These are phyloP conservation scores for Peniophora sp. DNA, from an alignment of 1,284 basidiomycete genomes.

Conservation along the genomic window DNA sequence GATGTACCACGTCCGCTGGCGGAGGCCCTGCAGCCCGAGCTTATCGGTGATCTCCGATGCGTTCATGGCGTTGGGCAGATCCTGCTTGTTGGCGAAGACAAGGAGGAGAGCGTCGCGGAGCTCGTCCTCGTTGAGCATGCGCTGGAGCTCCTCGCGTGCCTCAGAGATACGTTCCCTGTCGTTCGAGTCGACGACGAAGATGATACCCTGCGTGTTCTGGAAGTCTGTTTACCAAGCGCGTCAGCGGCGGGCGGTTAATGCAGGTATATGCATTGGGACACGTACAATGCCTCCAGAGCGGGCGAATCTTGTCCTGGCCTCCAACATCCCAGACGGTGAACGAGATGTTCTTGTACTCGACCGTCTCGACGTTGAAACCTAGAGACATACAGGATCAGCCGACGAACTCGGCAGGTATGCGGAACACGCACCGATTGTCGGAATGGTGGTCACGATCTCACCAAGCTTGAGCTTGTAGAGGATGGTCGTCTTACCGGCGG, in stretches of 20 bases:
- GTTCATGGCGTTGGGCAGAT: constrained; percentile 99
- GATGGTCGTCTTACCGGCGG: constrained; percentile 97
- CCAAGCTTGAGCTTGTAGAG: constrained; percentile 98
- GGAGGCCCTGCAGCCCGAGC: constrained; percentile 94
- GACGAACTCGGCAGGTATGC: constrained; percentile 2
- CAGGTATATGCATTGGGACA: constrained; percentile 14
- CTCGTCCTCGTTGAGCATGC: constrained; percentile 99
- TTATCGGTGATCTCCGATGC: constrained; percentile 99
- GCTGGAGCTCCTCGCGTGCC: constrained; percentile 98
- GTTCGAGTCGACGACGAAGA: constrained; percentile 99
- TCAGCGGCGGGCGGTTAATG: constrained; percentile 2
- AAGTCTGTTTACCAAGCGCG: constrained; percentile 60
- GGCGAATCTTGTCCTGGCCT: constrained; percentile 83
- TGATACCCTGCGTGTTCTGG: constrained; percentile 99
- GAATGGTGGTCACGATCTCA: constrained; percentile 99
- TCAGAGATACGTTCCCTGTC: constrained; percentile 99
- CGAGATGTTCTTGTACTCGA: constrained; percentile 89
- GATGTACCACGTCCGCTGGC: constrained; percentile 98
- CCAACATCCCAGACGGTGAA: constrained; percentile 91
- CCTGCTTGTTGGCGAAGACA: constrained; percentile 99
- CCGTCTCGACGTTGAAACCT: constrained; percentile 98
- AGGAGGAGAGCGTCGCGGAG: constrained; percentile 97
- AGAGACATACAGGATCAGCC: background rate
- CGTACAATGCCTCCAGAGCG: constrained; percentile 98
- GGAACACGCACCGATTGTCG: constrained; percentile 82